Evolutionary conservation across 2,329 filamentous ascomycete genomes (phyloP).

Genomic region (Akanthomyces muscarius): DNA sequence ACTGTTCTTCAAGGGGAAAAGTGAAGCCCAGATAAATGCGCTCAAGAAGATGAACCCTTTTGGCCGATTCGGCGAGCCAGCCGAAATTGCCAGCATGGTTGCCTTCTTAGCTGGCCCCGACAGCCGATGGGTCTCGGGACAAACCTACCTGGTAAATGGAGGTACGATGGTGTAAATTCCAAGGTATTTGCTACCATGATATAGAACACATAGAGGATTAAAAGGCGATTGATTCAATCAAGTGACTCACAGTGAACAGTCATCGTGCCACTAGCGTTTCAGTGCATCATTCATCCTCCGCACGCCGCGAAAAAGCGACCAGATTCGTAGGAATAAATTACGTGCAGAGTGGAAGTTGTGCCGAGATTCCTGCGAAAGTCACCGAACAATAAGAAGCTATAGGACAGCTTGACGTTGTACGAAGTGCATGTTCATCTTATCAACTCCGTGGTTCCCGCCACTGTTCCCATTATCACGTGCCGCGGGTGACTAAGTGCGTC

Average conservation of each 20-base stretch:
- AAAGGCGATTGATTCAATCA: neutral
- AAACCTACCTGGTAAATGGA: constrained; percentile 23
- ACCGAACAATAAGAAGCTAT: neutral
- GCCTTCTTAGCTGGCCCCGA: constrained; percentile 22
- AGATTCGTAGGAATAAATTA: too few species aligned
- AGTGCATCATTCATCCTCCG: neutral
- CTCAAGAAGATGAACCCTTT: constrained; percentile 28
- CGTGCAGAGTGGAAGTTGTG: neutral
- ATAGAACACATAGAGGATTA: neutral
- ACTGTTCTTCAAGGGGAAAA: constrained; percentile 49
- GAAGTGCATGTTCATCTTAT: neutral
- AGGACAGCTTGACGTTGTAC: neutral
- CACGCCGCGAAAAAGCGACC: neutral
- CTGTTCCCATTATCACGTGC: constrained; percentile 6
- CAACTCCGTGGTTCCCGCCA: neutral
- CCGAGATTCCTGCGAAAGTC: neutral
- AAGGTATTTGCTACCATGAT: neutral
- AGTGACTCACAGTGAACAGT: neutral
- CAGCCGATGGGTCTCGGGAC: constrained; percentile 21
- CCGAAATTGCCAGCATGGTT: constrained; percentile 22
- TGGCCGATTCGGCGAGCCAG: constrained; percentile 21
- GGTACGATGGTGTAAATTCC: constrained; percentile 10
- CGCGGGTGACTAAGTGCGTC: constrained; percentile 16
- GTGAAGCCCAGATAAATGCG: constrained; percentile 40
- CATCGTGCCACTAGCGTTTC: neutral